Percentiles rank a stretch among this genome's conserved stretches.
phyloP scores from a whole-genome alignment of 345 rosid species.

The Hypericum perforatum region DNA sequence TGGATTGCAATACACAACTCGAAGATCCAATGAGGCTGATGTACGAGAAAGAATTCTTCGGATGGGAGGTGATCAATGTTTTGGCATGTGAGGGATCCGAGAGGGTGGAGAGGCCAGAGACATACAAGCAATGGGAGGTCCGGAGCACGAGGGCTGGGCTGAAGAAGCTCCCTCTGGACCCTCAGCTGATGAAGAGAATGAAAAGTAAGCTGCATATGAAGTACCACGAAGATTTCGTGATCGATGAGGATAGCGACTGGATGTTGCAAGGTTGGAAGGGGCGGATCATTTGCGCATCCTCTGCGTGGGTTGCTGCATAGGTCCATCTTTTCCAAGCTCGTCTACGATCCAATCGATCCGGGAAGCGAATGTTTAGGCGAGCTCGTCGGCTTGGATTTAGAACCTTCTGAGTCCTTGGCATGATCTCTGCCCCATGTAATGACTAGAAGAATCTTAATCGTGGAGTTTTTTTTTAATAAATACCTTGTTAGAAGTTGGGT shows the following conservation, averaged over 20 bases:
- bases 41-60: conserved; percentile 20
- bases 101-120: conserved; percentile 23
- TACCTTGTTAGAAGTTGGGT: too few species aligned
- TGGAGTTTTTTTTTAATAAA: too few species aligned
- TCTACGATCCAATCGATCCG: too few species aligned
- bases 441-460: too few species aligned
- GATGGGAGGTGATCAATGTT: conserved; percentile 25
- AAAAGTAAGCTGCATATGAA: conserved; percentile 8
- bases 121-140: conserved; percentile 31
- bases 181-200: conserved; percentile 5
- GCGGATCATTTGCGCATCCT: conserved; percentile 14
- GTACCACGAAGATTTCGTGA: conserved; percentile 26
- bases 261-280: conserved; percentile 32
- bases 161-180: conserved; percentile 19
- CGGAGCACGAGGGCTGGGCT: conserved; percentile 23
- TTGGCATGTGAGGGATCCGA: conserved; percentile 27
- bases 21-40: conserved; percentile 17
- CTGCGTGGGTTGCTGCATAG: conserved; percentile 24
- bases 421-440: too few species aligned
- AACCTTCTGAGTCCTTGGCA: too few species aligned
- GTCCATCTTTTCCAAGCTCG: too few species aligned
- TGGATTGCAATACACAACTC: conserved; percentile 11
- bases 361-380: too few species aligned
- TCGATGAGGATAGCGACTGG: conserved; percentile 24
- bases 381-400: too few species aligned